phyloP scores from a whole-genome alignment of 192 early-diverging fungal species.

The Thoreauomyces humboldtii region DNA sequence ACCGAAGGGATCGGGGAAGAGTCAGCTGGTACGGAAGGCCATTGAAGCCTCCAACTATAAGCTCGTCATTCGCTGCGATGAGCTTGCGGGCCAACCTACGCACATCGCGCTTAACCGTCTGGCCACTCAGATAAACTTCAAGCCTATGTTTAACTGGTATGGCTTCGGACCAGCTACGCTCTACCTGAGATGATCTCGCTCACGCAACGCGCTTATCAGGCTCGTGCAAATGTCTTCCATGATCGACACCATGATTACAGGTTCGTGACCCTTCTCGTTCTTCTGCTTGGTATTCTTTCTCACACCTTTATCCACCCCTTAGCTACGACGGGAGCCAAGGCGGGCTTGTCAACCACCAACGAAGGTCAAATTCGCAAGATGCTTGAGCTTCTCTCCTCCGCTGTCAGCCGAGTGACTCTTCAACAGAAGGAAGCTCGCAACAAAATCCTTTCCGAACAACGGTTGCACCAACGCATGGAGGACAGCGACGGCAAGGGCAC shows the following conservation, averaged over 20 bases:
- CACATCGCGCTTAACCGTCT: constrained; percentile 71
- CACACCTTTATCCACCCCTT: too few relatives aligned
- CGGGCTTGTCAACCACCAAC: constrained; percentile 74
- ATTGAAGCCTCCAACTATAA: constrained; percentile 59
- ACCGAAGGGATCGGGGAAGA: constrained; percentile 81
- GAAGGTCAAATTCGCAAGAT: constrained; percentile 82
- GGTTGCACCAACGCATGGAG: constrained; percentile 7
- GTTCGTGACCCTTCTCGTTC: constrained; percentile 1
- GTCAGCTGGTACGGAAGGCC: constrained; percentile 69
- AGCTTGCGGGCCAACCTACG: constrained; percentile 70
- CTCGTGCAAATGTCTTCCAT: constrained; percentile 63
- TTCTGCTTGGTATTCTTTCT: too few relatives aligned
- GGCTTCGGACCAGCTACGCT: too few relatives aligned
- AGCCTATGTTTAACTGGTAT: constrained; percentile 81
- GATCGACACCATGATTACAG: constrained; percentile 74
- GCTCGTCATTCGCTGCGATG: constrained; percentile 76
- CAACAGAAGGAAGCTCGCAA: constrained; percentile 33
- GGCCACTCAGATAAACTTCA: constrained; percentile 85
- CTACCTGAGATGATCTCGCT: too few relatives aligned
- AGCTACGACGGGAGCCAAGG: constrained; percentile 87
- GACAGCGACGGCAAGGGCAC: background rate
- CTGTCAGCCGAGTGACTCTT: constrained; percentile 61
- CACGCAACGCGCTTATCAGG: too few relatives aligned
- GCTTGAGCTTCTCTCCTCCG: constrained; percentile 76
- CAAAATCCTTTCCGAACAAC: constrained; percentile 22